Base-by-base conservation (phyloP, 257 asterid species). In the Osmanthus fragrans region DNA sequence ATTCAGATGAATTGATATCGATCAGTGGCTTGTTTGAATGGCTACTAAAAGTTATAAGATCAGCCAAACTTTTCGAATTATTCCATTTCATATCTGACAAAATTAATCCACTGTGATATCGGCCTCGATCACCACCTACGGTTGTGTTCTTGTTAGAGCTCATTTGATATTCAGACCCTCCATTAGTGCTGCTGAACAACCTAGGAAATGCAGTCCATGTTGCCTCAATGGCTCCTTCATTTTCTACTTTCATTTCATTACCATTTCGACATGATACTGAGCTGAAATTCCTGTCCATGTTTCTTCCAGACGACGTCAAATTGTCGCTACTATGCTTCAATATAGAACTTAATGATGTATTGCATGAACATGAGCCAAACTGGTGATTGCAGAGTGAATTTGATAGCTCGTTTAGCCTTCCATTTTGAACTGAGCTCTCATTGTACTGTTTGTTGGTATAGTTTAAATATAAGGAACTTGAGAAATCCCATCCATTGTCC, bases 1-100 rank as follows among this genome's bases (percentile, higher is more conserved):
- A 77, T 32, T 74, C 76, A 40, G 54, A 79, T 30, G 54, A 69
- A 25, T 82, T 76, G 47, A 54, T 69, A 58, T 82, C 83, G 56
- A 76, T 33, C 33, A 51, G 29, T 36, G 86, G 79, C 79, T 75
- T 83, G 49, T 47, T 76, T 30, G 73, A 49, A 51, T 73, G 36
- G 29, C 47, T 45, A 19, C 16, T 36, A 49, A 45, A 45, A 19
- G 74, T 16, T 18, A 73, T 9, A 64, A 73, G 45, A 37, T 82
- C 77, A 47, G 73, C 42, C 5, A 80, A 80, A 64, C 58, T 80
- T 77, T 72, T 73, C 18, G 77, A 56, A 73, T 70, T 30, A 27
- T 66, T 40, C 45, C 45, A 34, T 10, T 39, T 19, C 42, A 60
- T 49, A 56, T 72, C 65, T 71, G 76, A 72, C 49, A 63, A 54